These are phyloP conservation scores for Dichomitus squalens DNA, from an alignment of 1,284 basidiomycete species.

Conservation along the genomic window DNA sequence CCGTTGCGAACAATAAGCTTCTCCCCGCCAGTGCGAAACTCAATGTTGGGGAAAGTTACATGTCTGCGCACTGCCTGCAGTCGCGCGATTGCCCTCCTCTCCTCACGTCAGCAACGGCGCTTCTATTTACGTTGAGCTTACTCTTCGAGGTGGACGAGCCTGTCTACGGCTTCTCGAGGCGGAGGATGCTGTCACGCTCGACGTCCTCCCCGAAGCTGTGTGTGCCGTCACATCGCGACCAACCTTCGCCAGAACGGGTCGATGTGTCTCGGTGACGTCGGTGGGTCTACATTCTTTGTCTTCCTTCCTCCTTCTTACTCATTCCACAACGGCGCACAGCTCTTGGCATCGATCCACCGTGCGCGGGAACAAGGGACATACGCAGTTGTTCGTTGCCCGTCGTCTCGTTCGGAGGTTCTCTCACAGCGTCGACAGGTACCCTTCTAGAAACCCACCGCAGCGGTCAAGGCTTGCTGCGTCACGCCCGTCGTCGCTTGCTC, in stretches of 20 bases:
- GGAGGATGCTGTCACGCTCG: conserved; percentile 10
- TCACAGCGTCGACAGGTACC: background rate
- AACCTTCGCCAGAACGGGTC: background rate
- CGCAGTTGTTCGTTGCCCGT: background rate
- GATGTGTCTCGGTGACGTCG: background rate
- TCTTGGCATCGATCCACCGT: no score
- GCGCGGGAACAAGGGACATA: background rate
- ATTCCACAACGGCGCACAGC: no score
- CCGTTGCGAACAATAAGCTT: background rate
- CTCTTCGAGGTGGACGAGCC: background rate
- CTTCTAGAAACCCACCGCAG: background rate
- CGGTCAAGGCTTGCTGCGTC: background rate
- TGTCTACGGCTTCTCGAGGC: conserved; percentile 15
- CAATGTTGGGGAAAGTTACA: background rate
- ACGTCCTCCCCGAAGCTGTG: background rate
- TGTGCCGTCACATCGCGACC: no score
- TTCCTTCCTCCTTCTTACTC: no score
- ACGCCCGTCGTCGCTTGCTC: background rate
- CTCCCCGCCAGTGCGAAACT: background rate
- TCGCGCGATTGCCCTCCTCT: background rate
- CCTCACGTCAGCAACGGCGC: background rate
- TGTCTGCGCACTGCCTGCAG: conserved; percentile 4
- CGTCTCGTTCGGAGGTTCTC: no score
- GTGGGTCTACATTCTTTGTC: no score
- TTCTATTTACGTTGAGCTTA: background rate